Evolutionary conservation across 2,329 filamentous ascomycete species (phyloP).

Genomic region (Fusarium algeriense): DNA sequence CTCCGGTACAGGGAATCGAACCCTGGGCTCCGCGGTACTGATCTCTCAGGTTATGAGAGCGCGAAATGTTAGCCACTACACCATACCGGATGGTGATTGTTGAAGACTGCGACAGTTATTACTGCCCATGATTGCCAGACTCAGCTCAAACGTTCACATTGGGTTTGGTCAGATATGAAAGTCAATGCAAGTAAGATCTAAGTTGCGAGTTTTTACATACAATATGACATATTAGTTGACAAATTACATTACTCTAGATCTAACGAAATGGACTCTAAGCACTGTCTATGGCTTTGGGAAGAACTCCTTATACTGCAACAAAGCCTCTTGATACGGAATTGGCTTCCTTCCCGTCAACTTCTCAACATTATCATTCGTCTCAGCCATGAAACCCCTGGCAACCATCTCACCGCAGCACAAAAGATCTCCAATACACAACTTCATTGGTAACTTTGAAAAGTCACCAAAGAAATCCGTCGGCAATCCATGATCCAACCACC

Average conservation of each 20-base stretch:
- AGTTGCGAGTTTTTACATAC: too few relatives aligned
- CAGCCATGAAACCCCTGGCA: conserved; percentile 30
- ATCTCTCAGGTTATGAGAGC: conserved; percentile 46
- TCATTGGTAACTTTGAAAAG: conserved; percentile 44
- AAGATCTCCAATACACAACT: conserved; percentile 43
- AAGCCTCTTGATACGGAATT: conserved; percentile 30
- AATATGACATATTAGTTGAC: not conserved
- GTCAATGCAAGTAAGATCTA: not conserved
- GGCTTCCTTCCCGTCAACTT: conserved; percentile 42
- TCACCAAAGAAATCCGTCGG: conserved; percentile 42
- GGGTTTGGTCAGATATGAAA: not conserved
- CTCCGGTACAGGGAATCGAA: conserved; percentile 13
- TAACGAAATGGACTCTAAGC: not conserved
- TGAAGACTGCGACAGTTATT: fast-evolving
- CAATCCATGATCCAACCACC: conserved; percentile 40
- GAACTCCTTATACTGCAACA: conserved; percentile 40
- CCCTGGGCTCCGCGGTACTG: conserved; percentile 5
- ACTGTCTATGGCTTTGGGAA: conserved; percentile 25
- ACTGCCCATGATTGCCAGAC: fast-evolving
- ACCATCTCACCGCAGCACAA: conserved; percentile 46
- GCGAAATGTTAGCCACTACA: conserved; percentile 53
- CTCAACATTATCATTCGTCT: conserved; percentile 42
- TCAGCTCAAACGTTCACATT: fast-evolving
- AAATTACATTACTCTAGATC: not conserved
- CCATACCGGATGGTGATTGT: conserved; percentile 45